Evolutionary conservation across 257 asterid genomes (phyloP).

Genomic region (Knoxia roxburghii): DNA sequence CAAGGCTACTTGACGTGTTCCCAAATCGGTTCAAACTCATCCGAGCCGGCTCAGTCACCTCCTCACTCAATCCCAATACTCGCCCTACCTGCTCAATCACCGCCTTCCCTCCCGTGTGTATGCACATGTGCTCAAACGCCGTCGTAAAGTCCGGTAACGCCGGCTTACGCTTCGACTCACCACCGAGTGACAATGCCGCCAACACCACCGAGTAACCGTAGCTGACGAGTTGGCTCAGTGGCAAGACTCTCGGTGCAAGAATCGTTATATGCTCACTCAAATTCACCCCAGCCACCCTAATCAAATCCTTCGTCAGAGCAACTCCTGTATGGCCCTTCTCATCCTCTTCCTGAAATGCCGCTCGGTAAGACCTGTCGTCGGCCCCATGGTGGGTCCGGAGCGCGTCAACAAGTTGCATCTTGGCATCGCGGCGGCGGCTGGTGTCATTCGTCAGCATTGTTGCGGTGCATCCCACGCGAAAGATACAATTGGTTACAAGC

Average conservation of each 20-base stretch:
- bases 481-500: conserved; percentile 64
- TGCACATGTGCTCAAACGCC: conserved; percentile 58
- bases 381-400: conserved; percentile 67
- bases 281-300: conserved; percentile 44
- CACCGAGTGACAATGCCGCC: conserved; percentile 4
- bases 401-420: conserved; percentile 45
- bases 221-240: conserved; percentile 40
- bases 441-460: conserved; percentile 44
- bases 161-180: conserved; percentile 28
- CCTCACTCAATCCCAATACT: conserved; percentile 31
- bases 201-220: conserved; percentile 27
- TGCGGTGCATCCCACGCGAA: conserved; percentile 65
- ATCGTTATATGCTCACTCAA: conserved; percentile 39
- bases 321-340: conserved; percentile 46
- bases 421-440: conserved; percentile 28
- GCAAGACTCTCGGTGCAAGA: conserved; percentile 49
- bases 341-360: conserved; percentile 66
- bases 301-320: conserved; percentile 48
- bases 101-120: conserved; percentile 64
- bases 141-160: conserved; percentile 45
- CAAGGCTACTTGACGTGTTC: conserved; percentile 61
- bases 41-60: conserved; percentile 54
- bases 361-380: conserved; percentile 42
- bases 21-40: conserved; percentile 65
- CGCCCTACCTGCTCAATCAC: conserved; percentile 49